Base-by-base conservation (phyloP, 495 filamentous ascomycete genomes). In the Annulohypoxylon bovei region DNA sequence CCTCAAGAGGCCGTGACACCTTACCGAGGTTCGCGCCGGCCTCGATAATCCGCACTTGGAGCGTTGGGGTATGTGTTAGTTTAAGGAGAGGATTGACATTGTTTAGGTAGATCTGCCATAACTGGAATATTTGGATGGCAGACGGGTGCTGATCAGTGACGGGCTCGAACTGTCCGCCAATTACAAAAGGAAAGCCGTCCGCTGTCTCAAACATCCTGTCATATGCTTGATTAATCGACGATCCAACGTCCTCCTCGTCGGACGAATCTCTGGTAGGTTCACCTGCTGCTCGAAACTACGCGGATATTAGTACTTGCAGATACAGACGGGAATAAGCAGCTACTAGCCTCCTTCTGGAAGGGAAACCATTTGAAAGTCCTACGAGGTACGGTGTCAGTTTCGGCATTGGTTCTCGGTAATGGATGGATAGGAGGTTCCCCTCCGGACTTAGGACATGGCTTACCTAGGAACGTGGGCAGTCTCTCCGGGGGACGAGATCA, bases 21-120 rank as follows among this genome's bases (percentile, higher is more conserved):
- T 83, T 83, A 50, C 77, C 72, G 33, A 85, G 72, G 53, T 83
- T 80, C 6, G 80, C 78, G 32, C 80, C 78, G 20, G 83, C 85
- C 50, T 81, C 80, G 57, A 88, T 80, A 42, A 89, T 83, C 9
- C 80, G 75, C 35, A 80, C 79, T 73, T 89, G 87, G 11, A 89
- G 68, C 12, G 88, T 91, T 1, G 89, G 88, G 0, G 82, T 84
- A 78, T 93, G 91, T 18, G 88, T 83, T 23, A 92, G 76, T 70
- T 92, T 92, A 14, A 87, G 83, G n/a, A 93, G 72, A 1, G 90
- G 89, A 73, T 92, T 88, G 73, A 92, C 85, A 76, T 90, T 90
- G 58, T 84, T 84, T 46, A 91, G 82, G 72, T 89, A 92, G 0
- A 86, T 84, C 71, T 93, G 89, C 91, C 91, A 93, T 18, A 94